Evolutionary conservation across 2,329 filamentous ascomycete species (phyloP), one percentile per base, ranked within the genome.

Genomic region (Falciphora oryzae): DNA sequence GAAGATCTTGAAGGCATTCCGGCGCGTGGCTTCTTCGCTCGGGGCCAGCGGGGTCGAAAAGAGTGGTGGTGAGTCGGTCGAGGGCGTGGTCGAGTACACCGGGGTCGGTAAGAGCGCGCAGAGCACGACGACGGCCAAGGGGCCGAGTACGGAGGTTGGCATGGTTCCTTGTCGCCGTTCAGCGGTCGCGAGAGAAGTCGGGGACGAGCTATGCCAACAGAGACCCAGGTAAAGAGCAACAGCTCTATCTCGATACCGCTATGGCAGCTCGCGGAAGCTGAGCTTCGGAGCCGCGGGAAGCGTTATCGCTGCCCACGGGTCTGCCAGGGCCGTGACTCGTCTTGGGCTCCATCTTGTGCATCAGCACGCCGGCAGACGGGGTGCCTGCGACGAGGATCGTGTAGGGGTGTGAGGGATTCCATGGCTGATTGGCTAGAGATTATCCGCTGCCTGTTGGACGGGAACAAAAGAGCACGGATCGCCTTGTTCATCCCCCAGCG

Each of bases 1-100:
- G 81, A 92, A 92, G 65, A 92, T 85, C 66, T 84, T 81, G 68
- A 85, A 83, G 10, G 84, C 85, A 73, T 90, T 88, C 53, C 73
- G 69, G 22, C 72, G 73, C 16, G 80, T 78, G 63, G 72, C 73
- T 0, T 76, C 75, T 59, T 73, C 67, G 61, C 71, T 77, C 22
- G 80, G 79, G 22, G 56, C 18, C 28, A 63, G 14, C 27, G 53
- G n/a, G 32, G 22, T 18, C 29, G 61, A 1, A 4, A 29, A 25
- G 10, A 25, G 29, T 8, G 6, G 18, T 27, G 8, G 56, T 27
- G 5, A 11, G 44, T 25, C 44, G 44, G 14, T 22, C 44, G 44
- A 10, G 22, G n/a, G n/a, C 10, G n/a, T 29, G 18, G 38, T 27
- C 31, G 27, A 22, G 18, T 4, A 14, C 44, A 25, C 38, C 44